Evolutionary conservation across 2,329 filamentous ascomycete species (phyloP).

Genomic region (Aspergillus calidoustus): DNA sequence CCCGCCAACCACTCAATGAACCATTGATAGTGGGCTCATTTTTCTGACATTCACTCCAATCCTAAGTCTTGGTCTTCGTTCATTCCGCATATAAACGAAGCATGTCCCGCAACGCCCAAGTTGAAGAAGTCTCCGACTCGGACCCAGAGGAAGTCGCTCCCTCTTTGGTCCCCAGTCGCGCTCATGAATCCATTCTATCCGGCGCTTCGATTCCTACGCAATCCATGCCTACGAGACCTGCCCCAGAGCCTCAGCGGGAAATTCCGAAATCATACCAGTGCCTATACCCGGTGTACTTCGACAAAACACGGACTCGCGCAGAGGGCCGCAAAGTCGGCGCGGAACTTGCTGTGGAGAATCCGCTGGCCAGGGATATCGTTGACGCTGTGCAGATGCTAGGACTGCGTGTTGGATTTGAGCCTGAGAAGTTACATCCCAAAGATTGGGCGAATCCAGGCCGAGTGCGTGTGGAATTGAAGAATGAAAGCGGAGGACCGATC

Average conservation of each 20-base stretch:
- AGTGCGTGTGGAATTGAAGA: conserved; percentile 74
- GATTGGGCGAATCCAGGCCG: conserved; percentile 97
- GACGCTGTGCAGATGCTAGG: conserved; percentile 78
- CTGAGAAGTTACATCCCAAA: conserved; percentile 89
- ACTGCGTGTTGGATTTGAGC: conserved; percentile 73
- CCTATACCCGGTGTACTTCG: conserved; percentile 96
- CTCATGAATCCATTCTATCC: conserved; percentile 48
- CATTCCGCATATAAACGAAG: conserved; percentile 21
- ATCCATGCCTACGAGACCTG: conserved; percentile 35
- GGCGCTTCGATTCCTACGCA: conserved; percentile 40
- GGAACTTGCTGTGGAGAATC: conserved; percentile 77
- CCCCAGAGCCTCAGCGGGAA: conserved; percentile 54
- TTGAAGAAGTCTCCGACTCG: conserved; percentile 92
- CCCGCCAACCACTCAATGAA: background rate
- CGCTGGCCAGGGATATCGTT: conserved; percentile 85
- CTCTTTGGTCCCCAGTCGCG: conserved; percentile 39
- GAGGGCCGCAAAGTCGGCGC: conserved; percentile 79
- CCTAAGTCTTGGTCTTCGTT: background rate
- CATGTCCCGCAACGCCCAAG: conserved; percentile 79
- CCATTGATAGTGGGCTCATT: background rate
- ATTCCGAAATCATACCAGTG: conserved; percentile 78
- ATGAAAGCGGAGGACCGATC: conserved; percentile 55
- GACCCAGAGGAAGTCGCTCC: conserved; percentile 90
- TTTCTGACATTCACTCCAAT: background rate
- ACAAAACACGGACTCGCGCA: conserved; percentile 66